phyloP scores from a whole-genome alignment of 163 green algal species.

The Prototheca wickerhamii region DNA sequence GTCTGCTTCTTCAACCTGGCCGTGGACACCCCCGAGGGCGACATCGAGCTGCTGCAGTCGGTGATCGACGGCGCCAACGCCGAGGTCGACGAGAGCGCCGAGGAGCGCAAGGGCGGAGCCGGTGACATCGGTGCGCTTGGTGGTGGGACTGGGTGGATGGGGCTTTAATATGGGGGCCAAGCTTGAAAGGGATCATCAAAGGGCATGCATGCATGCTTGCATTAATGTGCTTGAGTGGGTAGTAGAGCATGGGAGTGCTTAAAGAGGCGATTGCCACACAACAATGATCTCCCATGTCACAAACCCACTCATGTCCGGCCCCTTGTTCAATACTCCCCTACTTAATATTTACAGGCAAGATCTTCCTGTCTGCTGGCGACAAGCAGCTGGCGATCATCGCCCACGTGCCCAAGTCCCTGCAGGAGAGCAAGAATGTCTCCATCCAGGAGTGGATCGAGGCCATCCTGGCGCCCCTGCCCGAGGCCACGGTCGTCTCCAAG shows the following conservation, averaged over 20 bases:
- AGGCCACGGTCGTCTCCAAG: conserved; percentile 35
- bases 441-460: conserved; percentile 54
- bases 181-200: not conserved
- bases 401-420: conserved; percentile 63
- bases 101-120: conserved; percentile 77
- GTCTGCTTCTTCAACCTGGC: conserved; percentile 49
- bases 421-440: conserved; percentile 37
- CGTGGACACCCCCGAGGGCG: conserved; percentile 56
- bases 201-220: not conserved
- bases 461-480: conserved; percentile 34
- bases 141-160: not conserved
- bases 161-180: not conserved
- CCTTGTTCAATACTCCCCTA: too few relatives aligned
- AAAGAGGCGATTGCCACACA: too few relatives aligned
- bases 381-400: conserved; percentile 54
- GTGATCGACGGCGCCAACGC: conserved; percentile 67
- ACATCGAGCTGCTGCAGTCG: conserved; percentile 54
- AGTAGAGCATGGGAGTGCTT: too few relatives aligned
- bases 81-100: conserved; percentile 61
- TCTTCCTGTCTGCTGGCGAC: conserved; percentile 64
- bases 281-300: too few relatives aligned
- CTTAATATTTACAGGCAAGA: conserved; percentile 54
- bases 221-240: too few relatives aligned
- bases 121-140: conserved; percentile 27
- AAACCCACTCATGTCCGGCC: too few relatives aligned